Base-by-base conservation (phyloP, 345 rosid species). In the Syzygium grande region DNA sequence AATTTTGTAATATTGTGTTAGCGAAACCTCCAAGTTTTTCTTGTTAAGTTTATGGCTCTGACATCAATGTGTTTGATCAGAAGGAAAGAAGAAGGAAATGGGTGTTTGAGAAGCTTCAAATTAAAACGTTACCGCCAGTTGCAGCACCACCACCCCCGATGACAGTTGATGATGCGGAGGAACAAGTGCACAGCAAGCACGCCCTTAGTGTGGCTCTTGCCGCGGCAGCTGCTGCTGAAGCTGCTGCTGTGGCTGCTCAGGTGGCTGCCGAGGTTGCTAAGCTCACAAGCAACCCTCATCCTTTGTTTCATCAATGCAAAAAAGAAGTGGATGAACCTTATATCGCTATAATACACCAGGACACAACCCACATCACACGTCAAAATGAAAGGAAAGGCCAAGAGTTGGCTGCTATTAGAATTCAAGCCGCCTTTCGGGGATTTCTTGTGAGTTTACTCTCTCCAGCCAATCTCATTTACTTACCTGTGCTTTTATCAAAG, bases 401-500 rank as follows among this genome's bases (percentile, higher is more conserved):
- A 86, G 89, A 91, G 63, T 84, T 85, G 52, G 92, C 98, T 63
- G 95, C 97, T 87, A 90, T 88, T 83, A 92, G 84, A 88, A 96
- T 97, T 85, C 99, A 97, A 88, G 90, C 98, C 0, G 91, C 93
- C 54, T 97, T 94, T 65, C 90, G 98, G 25, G 96, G 96, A 84
- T 94, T 90, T 92, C 97, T 97, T 89, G 98, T 96, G 91, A 94
- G 97, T 91, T 16, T 73, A 73, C 27, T 87, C 56, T 38, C 85
- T 86, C 43, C 30, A 41, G 25, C 83, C 85, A 29, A 56, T 89
- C 49, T 88, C 52, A 84, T 80, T 21, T 84, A 30, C 52, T 52
- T 61, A 22, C 56, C 55, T 14, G 46, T 25, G 46, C 59, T 52
- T 77, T 10, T 65, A 10, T 54, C 23, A 51, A 19, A 14, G 34